phyloP scores from a whole-genome alignment of 148 eudicot genomes.

The Persicaria maculosa region DNA sequence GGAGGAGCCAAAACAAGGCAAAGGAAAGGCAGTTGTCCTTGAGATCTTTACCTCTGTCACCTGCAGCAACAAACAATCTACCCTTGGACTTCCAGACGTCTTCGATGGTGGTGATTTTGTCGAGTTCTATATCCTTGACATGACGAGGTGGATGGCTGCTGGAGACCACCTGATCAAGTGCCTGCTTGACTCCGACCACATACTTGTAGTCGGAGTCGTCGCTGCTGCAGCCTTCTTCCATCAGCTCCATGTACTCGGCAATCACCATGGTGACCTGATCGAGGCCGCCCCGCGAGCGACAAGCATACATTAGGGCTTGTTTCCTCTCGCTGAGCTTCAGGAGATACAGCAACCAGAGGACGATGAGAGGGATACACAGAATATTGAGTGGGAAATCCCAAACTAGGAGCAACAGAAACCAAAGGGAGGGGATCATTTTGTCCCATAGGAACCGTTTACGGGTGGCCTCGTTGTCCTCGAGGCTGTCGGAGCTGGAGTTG shows the following conservation, averaged over 20 bases:
- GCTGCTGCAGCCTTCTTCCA: not conserved
- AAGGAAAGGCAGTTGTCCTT: not conserved
- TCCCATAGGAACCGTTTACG: not conserved
- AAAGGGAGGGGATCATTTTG: not conserved
- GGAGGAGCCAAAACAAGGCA: not conserved
- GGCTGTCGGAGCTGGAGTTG: not conserved
- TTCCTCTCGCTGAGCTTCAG: slow-evolving; percentile 1
- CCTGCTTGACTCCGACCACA: not conserved
- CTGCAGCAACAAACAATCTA: no score
- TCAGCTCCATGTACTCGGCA: not conserved
- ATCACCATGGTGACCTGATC: not conserved
- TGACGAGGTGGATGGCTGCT: not conserved
- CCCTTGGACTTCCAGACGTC: not conserved
- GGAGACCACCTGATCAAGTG: not conserved
- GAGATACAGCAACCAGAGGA: not conserved
- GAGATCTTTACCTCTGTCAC: no score
- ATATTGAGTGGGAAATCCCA: not conserved
- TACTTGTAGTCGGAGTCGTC: not conserved
- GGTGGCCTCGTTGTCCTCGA: not conserved
- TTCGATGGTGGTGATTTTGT: not conserved
- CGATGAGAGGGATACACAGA: not conserved
- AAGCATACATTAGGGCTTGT: not conserved
- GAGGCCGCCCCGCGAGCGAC: not conserved
- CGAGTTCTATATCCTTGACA: not conserved
- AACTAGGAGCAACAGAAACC: not conserved